phyloP scores from a whole-genome alignment of 1,139 yeast genomes.

The Blastobotrys niveus region DNA sequence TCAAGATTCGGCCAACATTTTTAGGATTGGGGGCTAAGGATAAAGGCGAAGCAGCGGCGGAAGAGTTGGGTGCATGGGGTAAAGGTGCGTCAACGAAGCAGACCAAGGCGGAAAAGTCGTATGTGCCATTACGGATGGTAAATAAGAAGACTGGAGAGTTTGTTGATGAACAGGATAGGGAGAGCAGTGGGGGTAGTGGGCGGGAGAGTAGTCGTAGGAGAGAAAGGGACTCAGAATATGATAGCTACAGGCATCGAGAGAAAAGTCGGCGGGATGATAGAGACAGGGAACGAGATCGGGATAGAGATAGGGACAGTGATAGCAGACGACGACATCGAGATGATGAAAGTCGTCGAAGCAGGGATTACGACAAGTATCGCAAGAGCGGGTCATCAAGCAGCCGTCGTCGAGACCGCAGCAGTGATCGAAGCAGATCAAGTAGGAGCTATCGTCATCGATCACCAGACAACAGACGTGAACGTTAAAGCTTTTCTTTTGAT shows the following conservation, averaged over 20 bases:
- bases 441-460: constrained; percentile 5
- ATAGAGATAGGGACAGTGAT: constrained; percentile 4
- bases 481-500: too few species aligned
- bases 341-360: background rate
- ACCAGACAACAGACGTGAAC: background rate
- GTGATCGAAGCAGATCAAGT: constrained; percentile 1
- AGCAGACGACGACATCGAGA: background rate
- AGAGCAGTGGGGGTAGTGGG: background rate
- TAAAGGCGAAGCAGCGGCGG: constrained; percentile 11
- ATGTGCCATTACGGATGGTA: constrained; percentile 36
- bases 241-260: background rate
- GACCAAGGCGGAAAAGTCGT: constrained; percentile 23
- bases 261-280: constrained; percentile 5
- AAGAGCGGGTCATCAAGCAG: too few species aligned
- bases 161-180: background rate
- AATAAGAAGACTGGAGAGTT: constrained; percentile 4
- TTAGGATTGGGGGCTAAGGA: constrained; percentile 47
- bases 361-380: too few species aligned
- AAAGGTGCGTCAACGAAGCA: constrained; percentile 19
- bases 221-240: constrained; percentile 6
- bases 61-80: constrained; percentile 31
- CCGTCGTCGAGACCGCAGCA: background rate
- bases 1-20: constrained; percentile 36
- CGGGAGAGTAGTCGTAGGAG: constrained; percentile 3
- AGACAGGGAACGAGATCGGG: constrained; percentile 1